phyloP scores from a whole-genome alignment of 495 filamentous ascomycete species.

The Tetracladium marchalianum region DNA sequence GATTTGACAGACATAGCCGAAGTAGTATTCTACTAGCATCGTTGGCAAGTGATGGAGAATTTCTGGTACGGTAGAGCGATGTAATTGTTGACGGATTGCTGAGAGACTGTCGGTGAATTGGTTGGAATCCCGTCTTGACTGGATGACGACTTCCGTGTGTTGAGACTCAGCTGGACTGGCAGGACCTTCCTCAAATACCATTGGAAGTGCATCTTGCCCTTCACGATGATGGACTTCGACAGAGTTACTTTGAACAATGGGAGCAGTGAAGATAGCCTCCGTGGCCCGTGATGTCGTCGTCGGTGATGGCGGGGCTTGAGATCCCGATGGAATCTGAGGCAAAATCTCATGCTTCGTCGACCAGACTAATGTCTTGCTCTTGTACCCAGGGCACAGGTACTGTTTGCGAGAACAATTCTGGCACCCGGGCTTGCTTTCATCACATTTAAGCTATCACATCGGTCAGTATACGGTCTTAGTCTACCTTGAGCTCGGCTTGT shows the following conservation, averaged over 20 bases:
- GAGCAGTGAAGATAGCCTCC: too few relatives aligned
- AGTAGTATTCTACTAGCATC: conserved; percentile 50
- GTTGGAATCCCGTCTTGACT: conserved; percentile 14
- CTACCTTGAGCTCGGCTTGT: too few relatives aligned
- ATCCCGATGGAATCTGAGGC: neutral
- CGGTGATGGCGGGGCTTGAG: too few relatives aligned
- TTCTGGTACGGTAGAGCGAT: conserved; percentile 21
- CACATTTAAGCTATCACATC: conserved; percentile 41
- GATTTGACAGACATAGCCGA: conserved; percentile 45
- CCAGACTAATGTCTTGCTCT: conserved; percentile 40
- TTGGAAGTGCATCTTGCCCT: neutral
- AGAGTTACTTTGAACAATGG: too few relatives aligned
- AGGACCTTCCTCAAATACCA: conserved; percentile 2
- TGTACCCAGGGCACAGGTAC: conserved; percentile 42
- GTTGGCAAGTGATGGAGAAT: conserved; percentile 38
- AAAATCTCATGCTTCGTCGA: conserved; percentile 39
- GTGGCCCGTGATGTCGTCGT: too few relatives aligned
- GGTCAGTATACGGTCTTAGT: too few relatives aligned
- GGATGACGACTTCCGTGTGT: too few relatives aligned
- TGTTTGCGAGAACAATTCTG: conserved; percentile 39
- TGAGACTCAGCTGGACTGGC: too few relatives aligned
- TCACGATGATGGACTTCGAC: conserved; percentile 16
- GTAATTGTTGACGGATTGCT: conserved; percentile 21
- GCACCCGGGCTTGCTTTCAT: conserved; percentile 43
- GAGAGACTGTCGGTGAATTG: conserved; percentile 19